phyloP scores from a whole-genome alignment of 1,284 basidiomycete genomes.

The Ganoderma sp. region DNA sequence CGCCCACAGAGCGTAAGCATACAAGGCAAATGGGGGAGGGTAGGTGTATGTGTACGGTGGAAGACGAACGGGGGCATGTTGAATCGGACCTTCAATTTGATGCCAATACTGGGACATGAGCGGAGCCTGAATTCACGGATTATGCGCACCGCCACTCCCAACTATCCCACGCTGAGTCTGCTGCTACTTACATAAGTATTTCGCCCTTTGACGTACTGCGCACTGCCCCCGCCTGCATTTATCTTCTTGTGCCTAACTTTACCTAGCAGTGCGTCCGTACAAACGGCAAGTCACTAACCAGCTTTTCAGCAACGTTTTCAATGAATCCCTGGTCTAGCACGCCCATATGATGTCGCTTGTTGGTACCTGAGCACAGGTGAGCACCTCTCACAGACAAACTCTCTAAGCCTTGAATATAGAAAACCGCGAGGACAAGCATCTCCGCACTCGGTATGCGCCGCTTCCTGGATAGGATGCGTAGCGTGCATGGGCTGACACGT shows the following conservation, averaged over 20 bases:
- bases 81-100: neutral
- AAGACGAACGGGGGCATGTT: neutral
- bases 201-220: no score
- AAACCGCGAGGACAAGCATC: neutral
- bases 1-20: neutral
- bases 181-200: no score
- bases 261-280: neutral
- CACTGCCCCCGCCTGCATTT: no score
- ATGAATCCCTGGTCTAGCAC: neutral
- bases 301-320: no score
- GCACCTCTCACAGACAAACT: slow-evolving; percentile 4
- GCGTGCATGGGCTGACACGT: neutral
- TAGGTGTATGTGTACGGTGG: neutral
- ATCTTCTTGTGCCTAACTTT: neutral
- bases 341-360: neutral
- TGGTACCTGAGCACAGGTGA: neutral
- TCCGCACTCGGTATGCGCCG: no score
- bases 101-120: no score
- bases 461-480: neutral
- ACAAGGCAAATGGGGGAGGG: neutral
- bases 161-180: neutral
- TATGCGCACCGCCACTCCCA: neutral
- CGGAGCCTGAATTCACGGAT: neutral
- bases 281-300: no score
- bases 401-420: neutral